A percentile compares a stretch with the other conserved stretches of the same genome.
Conservation (phyloP, 768 basidiomycete species). For the Tulasnella sp. region DNA sequence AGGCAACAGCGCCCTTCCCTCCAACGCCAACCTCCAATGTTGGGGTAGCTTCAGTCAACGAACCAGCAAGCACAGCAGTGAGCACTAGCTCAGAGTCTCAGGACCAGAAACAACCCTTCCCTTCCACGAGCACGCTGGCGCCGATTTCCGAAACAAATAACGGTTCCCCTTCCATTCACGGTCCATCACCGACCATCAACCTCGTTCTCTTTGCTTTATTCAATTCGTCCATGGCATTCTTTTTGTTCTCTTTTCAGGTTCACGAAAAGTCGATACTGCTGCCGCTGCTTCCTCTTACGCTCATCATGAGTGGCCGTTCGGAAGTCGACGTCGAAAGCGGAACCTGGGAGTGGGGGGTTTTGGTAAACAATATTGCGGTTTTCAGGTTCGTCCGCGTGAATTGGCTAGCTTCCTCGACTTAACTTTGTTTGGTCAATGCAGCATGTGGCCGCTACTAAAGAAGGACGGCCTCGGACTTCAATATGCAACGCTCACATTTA, state of each 20-base stretch:
- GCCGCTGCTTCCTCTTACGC: conserved; percentile 74
- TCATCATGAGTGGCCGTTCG: conserved; percentile 47
- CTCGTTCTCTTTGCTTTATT: conserved; percentile 76
- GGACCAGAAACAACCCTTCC: neutral
- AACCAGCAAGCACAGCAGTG: neutral
- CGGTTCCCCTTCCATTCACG: neutral
- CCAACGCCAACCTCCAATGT: neutral
- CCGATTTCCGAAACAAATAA: neutral
- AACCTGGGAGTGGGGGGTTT: conserved; percentile 56
- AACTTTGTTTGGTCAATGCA: conserved; percentile 29
- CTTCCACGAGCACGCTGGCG: neutral
- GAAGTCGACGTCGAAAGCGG: conserved; percentile 15
- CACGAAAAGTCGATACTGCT: conserved; percentile 90
- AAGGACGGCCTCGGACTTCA: conserved; percentile 69
- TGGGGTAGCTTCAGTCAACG: neutral
- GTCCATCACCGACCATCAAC: conserved; percentile 47
- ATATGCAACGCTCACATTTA: conserved; percentile 54
- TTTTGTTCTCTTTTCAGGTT: conserved; percentile 93
- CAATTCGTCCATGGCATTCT: conserved; percentile 82
- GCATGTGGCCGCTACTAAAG: conserved; percentile 88
- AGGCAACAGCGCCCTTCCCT: neutral
- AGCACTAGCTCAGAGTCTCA: neutral
- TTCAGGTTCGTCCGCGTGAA: conserved; percentile 60
- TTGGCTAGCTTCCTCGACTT: neutral
- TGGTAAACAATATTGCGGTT: conserved; percentile 74